phyloP scores from a whole-genome alignment of 306 rosid genomes.

The Castanea crenata region DNA sequence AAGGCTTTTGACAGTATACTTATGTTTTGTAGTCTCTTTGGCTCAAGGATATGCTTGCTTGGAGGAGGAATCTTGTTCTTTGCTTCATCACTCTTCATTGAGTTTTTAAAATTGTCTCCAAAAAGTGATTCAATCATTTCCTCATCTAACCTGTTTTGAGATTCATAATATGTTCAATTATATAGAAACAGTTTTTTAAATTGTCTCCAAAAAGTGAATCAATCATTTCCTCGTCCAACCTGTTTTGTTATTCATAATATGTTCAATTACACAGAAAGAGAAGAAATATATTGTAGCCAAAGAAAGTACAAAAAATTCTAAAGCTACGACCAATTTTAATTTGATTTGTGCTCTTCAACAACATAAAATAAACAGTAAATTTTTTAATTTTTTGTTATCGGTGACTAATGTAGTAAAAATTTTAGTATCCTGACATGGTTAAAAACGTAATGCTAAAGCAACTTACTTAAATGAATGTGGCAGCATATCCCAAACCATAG shows the following conservation, averaged over 20 bases:
- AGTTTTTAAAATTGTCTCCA: slow-evolving; percentile 75
- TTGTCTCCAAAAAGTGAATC: slow-evolving; percentile 94
- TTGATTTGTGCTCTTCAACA: not conserved
- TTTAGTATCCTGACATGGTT: too few relatives aligned
- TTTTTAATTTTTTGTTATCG: too few relatives aligned
- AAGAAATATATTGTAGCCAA: not conserved
- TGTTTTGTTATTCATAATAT: slow-evolving; percentile 35
- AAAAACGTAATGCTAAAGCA: not conserved
- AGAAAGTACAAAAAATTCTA: not conserved
- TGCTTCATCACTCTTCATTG: slow-evolving; percentile 70
- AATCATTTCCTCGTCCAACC: slow-evolving; percentile 96
- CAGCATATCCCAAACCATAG: slow-evolving; percentile 95
- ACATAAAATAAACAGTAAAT: too few relatives aligned
- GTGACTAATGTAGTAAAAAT: too few relatives aligned
- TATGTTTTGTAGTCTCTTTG: slow-evolving; percentile 92
- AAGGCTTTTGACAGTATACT: slow-evolving; percentile 89
- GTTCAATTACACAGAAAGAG: not conserved
- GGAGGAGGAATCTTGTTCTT: slow-evolving; percentile 90
- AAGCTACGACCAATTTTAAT: too few relatives aligned
- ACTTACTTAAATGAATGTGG: slow-evolving; percentile 95
- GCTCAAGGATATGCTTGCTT: slow-evolving; percentile 88
- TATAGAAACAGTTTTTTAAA: slow-evolving; percentile 31
- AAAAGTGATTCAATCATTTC: slow-evolving; percentile 98
- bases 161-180: slow-evolving; percentile 7
- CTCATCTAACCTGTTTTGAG: slow-evolving; percentile 76